Percentiles rank a stretch among this genome's conserved stretches.
Conservation (phyloP, 345 rosid species). For the Populus deltoides region DNA sequence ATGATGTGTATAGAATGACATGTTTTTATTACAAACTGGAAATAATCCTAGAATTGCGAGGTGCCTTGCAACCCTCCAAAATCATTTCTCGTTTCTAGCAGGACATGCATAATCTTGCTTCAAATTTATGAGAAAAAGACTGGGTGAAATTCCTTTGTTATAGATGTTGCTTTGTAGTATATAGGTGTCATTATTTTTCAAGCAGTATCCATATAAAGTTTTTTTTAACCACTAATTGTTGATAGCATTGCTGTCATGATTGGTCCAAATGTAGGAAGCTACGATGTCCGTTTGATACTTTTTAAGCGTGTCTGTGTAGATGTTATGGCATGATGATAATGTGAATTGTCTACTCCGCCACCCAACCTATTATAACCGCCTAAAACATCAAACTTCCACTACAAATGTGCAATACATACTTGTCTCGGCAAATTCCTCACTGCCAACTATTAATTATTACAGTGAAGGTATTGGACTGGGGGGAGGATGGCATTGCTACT, state of each 20-base stretch:
- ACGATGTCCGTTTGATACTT: neutral
- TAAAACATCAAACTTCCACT: neutral
- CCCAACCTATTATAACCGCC: neutral
- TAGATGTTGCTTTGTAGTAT: neutral
- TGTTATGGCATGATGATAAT: neutral
- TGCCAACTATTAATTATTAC: neutral
- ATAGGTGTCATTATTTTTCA: neutral
- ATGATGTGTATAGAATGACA: neutral
- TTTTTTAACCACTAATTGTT: neutral
- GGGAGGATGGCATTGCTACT: slow-evolving; percentile 36
- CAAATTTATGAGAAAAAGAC: neutral
- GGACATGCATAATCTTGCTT: neutral
- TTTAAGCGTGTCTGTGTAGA: neutral
- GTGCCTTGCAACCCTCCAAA: neutral
- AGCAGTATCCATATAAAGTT: neutral
- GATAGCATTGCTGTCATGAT: neutral
- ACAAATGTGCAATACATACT: neutral
- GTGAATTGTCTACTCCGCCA: neutral
- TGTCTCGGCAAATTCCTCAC: neutral
- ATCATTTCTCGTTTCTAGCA: neutral
- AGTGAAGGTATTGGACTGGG: slow-evolving; percentile 37
- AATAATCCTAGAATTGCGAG: neutral
- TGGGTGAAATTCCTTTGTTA: neutral
- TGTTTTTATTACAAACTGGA: neutral
- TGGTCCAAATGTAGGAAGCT: neutral